A percentile compares a stretch with the other conserved stretches of the same genome.
Evolutionary conservation across 2,329 filamentous ascomycete species (phyloP).

Genomic region (Verticillium zaregamsianum): DNA sequence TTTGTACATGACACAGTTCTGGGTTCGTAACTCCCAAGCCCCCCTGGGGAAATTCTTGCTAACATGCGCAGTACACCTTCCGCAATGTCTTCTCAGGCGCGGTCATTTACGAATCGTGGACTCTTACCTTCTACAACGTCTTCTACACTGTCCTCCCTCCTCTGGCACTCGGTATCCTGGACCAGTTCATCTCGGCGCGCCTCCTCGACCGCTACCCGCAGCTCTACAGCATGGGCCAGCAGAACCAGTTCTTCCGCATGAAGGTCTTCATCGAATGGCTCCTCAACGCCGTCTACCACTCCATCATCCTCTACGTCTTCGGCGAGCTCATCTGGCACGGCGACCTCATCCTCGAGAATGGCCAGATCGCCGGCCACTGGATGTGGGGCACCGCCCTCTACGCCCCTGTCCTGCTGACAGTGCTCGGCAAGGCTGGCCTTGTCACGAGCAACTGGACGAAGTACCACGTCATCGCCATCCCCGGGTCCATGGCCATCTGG

Average conservation of each 20-base stretch:
- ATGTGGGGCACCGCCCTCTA: constrained; percentile 97
- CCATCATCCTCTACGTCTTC: constrained; percentile 84
- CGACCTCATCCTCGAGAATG: constrained; percentile 75
- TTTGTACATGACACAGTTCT: constrained; percentile 98
- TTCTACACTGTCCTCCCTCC: constrained; percentile 94
- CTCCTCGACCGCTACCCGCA: constrained; percentile 94
- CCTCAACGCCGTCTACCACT: constrained; percentile 92
- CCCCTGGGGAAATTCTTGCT: constrained; percentile 10
- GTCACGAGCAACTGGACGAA: constrained; percentile 99
- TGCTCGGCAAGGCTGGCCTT: constrained; percentile 89
- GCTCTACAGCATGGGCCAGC: constrained; percentile 88
- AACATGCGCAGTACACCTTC: constrained; percentile 72
- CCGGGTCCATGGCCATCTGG: constrained; percentile 89
- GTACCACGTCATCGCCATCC: constrained; percentile 92
- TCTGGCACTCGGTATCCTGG: constrained; percentile 90
- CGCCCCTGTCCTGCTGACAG: constrained; percentile 87
- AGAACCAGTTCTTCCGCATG: constrained; percentile 88
- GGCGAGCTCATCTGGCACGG: constrained; percentile 75
- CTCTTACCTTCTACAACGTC: constrained; percentile 98
- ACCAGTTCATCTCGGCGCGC: constrained; percentile 94
- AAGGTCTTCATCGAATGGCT: constrained; percentile 94
- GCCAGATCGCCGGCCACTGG: constrained; percentile 87
- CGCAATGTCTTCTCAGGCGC: constrained; percentile 97
- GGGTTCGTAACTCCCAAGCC: constrained; percentile 55
- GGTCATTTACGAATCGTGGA: constrained; percentile 99